Base-by-base conservation (phyloP, 2,329 filamentous ascomycete genomes). In the Pyricularia grisea region DNA sequence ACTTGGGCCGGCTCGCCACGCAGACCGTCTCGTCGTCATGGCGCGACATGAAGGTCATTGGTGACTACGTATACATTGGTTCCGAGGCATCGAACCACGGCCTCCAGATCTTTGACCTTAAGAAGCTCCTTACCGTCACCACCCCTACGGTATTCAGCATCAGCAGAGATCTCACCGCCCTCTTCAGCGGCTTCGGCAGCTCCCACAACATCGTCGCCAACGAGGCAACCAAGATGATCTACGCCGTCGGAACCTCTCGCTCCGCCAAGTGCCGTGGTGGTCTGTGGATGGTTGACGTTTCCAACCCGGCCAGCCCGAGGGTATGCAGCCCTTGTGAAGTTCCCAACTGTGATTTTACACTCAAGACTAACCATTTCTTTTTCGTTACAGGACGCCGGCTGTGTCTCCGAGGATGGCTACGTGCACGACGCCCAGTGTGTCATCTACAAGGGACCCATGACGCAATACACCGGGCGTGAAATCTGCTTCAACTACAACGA, bases 61-160 rank as follows among this genome's bases (percentile, higher is more conserved):
- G 76, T n/a, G 76, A 77, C 69, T 75, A 76, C 69, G 76, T 75
- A 74, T 75, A 77, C 69, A 78, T 81, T 68, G 79, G 79, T 36
- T 76, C 76, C 72, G 79, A 81, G 71, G 82, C 84, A 28, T 72
- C 74, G 65, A 75, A 79, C 72, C 87, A 89, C 75, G 83, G 84
- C 36, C 82, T 89, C 66, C 87, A 89, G 76, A 82, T 89, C 76
- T 89, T 89, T 73, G 87, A 89, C 76, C 82, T 88, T 83, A 82
- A 80, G 73, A 88, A 84, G 78, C 78, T 87, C 20, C 77, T 84
- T 68, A 77, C 77, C 55, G 74, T 86, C 69, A 77, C 75, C 3
- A 76, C 68, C 50, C 67, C 67, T 23, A 60, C 82, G 30, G 33
- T 36, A 11, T 64, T 64, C n/a, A 33, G 55, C 50, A 60, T 63